Evolutionary conservation across 495 filamentous ascomycete species (phyloP).

Genomic region (Articulospora tetracladia): DNA sequence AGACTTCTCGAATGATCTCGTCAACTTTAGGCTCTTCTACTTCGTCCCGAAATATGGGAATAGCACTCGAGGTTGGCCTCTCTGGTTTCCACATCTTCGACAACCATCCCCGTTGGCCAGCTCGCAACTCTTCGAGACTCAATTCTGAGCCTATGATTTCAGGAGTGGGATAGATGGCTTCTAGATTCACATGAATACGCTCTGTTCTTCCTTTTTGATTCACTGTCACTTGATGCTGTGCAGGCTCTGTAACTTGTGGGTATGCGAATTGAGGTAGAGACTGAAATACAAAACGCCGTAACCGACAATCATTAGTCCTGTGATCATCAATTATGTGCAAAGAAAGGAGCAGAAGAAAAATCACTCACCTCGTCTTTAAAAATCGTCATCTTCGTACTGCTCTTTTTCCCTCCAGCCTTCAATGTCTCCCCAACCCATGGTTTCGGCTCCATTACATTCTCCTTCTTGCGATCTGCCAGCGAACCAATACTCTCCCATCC

Average conservation of each 20-base stretch:
- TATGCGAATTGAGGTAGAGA: conserved; percentile 41
- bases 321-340: conserved; percentile 76
- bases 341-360: conserved; percentile 36
- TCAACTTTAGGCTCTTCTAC: conserved; percentile 30
- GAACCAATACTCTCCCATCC: conserved; percentile 94
- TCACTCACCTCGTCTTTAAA: conserved; percentile 94
- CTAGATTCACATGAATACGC: conserved; percentile 79
- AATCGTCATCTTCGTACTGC: conserved; percentile 76
- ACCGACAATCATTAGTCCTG: conserved; percentile 86
- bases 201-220: conserved; percentile 79
- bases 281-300: conserved; percentile 54
- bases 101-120: conserved; percentile 74
- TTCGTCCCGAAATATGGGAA: conserved; percentile 40
- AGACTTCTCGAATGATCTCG: conserved; percentile 19
- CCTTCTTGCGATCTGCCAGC: conserved; percentile 83
- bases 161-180: conserved; percentile 75
- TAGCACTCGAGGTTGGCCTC: conserved; percentile 41
- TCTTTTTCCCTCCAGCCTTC: conserved; percentile 76
- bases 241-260: conserved; percentile 37
- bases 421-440: conserved; percentile 92
- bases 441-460: conserved; percentile 81
- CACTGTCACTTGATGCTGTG: conserved; percentile 65
- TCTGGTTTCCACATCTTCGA: conserved; percentile 64
- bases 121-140: conserved; percentile 89
- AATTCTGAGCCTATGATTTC: conserved; percentile 64